phyloP scores from a whole-genome alignment of 140 eudicot genomes.

The Cichorium intybus region DNA sequence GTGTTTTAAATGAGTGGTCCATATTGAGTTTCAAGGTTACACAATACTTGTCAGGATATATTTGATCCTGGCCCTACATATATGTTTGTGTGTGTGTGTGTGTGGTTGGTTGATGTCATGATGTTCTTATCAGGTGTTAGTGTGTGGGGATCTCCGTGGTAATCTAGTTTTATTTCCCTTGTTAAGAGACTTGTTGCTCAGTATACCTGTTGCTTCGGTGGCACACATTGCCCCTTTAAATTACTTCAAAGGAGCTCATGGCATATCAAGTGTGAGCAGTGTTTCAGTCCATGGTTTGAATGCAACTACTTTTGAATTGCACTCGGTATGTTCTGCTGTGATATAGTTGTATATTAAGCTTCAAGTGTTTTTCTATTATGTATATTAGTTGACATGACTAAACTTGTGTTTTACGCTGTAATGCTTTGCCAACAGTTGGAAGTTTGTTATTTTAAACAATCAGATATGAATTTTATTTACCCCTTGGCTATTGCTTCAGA shows the following conservation, averaged over 20 bases:
- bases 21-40: too few species aligned
- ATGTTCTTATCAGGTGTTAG: conserved; percentile 48
- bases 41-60: too few species aligned
- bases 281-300: conserved; percentile 47
- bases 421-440: too few species aligned
- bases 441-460: too few species aligned
- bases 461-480: conserved; percentile 3
- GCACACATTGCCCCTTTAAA: conserved; percentile 43
- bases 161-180: conserved; percentile 75
- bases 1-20: too few species aligned
- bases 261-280: conserved; percentile 86
- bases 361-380: neutral
- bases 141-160: conserved; percentile 98
- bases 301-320: conserved; percentile 52
- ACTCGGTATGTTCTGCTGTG: conserved; percentile 57
- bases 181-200: conserved; percentile 32
- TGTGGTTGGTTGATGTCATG: neutral
- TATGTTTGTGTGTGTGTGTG: too few species aligned
- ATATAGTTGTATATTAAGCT: neutral
- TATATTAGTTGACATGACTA: neutral
- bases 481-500: conserved; percentile 35
- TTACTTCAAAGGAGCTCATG: conserved; percentile 97
- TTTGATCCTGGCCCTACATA: too few species aligned
- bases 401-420: too few species aligned
- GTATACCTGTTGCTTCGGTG: conserved; percentile 31